Conservation (phyloP, 2,329 filamentous ascomycete species). For the Juglanconis juglandina region DNA sequence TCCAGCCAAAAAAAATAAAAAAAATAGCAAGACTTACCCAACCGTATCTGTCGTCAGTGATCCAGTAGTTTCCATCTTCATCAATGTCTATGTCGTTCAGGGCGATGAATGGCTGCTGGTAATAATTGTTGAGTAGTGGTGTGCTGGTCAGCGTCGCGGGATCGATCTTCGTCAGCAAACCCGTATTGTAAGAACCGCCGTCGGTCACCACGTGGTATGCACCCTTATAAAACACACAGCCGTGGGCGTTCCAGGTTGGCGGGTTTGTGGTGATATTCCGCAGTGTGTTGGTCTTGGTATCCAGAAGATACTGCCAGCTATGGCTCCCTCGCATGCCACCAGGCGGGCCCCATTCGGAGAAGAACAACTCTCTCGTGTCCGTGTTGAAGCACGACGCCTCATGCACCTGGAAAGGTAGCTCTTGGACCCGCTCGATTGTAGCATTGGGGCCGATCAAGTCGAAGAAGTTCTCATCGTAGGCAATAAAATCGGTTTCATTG, state of each 20-base stretch:
- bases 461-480: background rate
- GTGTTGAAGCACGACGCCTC: background rate
- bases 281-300: background rate
- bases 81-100: constrained; percentile 3
- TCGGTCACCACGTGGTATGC: background rate
- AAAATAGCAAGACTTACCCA: background rate
- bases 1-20: background rate
- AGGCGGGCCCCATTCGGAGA: background rate
- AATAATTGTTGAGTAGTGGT: background rate
- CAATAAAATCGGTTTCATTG: background rate
- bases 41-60: constrained; percentile 1
- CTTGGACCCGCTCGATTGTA: background rate
- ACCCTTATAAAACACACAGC: background rate
- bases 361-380: background rate
- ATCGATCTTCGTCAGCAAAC: background rate
- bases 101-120: background rate
- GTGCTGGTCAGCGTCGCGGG: background rate
- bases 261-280: background rate
- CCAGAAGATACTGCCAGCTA: background rate
- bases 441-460: background rate
- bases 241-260: background rate
- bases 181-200: background rate
- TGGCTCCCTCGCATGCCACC: background rate
- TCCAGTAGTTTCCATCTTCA: background rate
- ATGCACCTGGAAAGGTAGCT: background rate